Conservation (phyloP, 495 filamentous ascomycete genomes). For the Rostrohypoxylon terebratum region DNA sequence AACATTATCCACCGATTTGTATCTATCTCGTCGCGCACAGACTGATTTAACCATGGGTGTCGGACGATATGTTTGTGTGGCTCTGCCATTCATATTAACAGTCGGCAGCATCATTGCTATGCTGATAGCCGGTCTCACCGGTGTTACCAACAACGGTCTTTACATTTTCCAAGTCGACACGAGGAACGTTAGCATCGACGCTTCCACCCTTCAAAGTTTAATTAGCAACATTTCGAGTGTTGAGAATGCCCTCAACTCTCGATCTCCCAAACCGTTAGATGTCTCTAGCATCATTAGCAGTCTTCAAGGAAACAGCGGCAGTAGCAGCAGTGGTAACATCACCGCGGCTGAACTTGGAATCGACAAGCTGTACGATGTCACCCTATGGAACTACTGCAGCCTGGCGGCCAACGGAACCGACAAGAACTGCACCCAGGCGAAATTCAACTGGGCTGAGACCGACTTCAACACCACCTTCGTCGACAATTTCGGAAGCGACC, state of each 20-base stretch:
- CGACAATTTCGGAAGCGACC: conserved; percentile 54
- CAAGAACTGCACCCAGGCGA: conserved; percentile 67
- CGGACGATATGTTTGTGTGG: conserved; percentile 83
- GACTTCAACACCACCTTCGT: conserved; percentile 66
- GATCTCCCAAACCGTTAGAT: conserved; percentile 36
- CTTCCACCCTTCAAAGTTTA: conserved; percentile 30
- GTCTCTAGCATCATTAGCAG: conserved; percentile 33
- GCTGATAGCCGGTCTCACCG: conserved; percentile 77
- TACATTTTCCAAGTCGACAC: conserved; percentile 79
- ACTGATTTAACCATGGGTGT: conserved; percentile 66
- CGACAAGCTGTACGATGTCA: conserved; percentile 81
- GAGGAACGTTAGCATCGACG: conserved; percentile 59
- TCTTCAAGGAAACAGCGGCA: conserved; percentile 8
- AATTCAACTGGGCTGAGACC: conserved; percentile 82
- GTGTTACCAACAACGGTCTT: conserved; percentile 73
- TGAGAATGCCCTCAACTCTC: conserved; percentile 30
- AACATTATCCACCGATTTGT: neutral
- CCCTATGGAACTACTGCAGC: conserved; percentile 89
- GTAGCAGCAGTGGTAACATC: conserved; percentile 52
- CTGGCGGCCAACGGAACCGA: conserved; percentile 59
- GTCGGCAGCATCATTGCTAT: conserved; percentile 78
- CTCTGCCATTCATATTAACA: conserved; percentile 80
- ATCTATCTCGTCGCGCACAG: conserved; percentile 4
- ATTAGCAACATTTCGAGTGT: conserved; percentile 39
- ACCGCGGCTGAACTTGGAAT: conserved; percentile 68